Conservation (phyloP, 2,329 filamentous ascomycete genomes). For the Microsporum canis region DNA sequence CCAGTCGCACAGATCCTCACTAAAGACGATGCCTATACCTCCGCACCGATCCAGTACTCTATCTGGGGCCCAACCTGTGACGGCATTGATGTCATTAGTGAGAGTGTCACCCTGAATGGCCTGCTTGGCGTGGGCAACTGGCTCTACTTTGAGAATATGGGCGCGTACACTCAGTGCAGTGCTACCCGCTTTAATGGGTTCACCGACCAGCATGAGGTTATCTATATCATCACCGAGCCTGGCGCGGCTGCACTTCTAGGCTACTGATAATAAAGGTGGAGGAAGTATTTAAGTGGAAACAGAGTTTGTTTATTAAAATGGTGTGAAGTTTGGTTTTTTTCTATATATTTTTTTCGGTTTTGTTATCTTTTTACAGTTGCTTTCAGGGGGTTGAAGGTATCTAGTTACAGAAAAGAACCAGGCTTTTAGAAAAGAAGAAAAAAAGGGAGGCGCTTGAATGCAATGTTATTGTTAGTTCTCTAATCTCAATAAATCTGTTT, state of each 20-base stretch:
- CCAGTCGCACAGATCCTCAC: constrained; percentile 73
- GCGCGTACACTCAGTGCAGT: constrained; percentile 95
- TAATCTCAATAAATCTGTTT: not conserved
- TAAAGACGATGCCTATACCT: constrained; percentile 47
- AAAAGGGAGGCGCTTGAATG: not conserved
- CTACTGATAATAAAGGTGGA: constrained; percentile 21
- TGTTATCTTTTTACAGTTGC: not conserved
- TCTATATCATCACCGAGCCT: constrained; percentile 90
- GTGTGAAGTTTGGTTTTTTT: not conserved
- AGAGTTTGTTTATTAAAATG: not conserved
- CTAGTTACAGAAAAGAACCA: not conserved
- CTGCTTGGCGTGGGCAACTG: constrained; percentile 87
- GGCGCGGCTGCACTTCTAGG: constrained; percentile 65
- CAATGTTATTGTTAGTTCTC: not conserved
- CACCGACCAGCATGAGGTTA: constrained; percentile 77
- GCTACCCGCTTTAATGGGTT: constrained; percentile 98
- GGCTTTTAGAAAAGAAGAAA: not conserved
- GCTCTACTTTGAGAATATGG: constrained; percentile 99
- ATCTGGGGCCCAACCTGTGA: constrained; percentile 98
- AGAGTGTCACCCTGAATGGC: constrained; percentile 64
- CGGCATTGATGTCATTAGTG: constrained; percentile 87
- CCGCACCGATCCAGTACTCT: constrained; percentile 62
- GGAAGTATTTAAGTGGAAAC: not conserved
- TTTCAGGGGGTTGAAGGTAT: not conserved
- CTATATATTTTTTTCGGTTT: not conserved